These are phyloP conservation scores for Phaeodactylum tricornutum DNA, from an alignment of 108 stramenopile genomes.

Conservation along the genomic window DNA sequence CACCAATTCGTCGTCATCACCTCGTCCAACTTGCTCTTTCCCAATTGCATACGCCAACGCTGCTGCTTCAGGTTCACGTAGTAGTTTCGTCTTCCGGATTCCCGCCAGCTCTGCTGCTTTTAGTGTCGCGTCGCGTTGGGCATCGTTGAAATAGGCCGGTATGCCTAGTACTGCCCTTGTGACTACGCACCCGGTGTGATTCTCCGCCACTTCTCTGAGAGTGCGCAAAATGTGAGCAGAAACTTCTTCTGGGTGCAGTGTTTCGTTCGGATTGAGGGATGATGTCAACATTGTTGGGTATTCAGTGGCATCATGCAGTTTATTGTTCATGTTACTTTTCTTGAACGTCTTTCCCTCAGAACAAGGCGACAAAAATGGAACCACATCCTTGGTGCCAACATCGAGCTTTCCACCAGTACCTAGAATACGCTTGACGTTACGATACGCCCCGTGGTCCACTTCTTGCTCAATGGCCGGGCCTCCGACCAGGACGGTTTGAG, in stretches of 20 bases:
- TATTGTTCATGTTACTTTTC: conserved; percentile 23
- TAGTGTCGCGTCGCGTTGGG: conserved; percentile 78
- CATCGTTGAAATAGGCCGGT: conserved; percentile 93
- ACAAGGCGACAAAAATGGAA: conserved; percentile 48
- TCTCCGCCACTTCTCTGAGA: conserved; percentile 37
- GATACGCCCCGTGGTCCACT: conserved; percentile 33
- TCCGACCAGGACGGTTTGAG: conserved; percentile 26
- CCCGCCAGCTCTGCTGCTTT: conserved; percentile 78
- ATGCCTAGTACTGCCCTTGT: conserved; percentile 87
- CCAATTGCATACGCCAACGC: conserved; percentile 85
- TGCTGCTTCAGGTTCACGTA: conserved; percentile 94
- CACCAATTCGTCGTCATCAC: conserved; percentile 66
- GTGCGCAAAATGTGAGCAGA: conserved; percentile 64
- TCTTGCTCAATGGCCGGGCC: conserved; percentile 26
- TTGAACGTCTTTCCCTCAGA: conserved; percentile 27
- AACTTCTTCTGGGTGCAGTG: conserved; percentile 61
- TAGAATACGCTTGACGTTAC: conserved; percentile 77
- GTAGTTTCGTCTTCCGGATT: conserved; percentile 70
- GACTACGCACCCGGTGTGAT: conserved; percentile 32
- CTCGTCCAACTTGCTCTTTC: conserved; percentile 24
- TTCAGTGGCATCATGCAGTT: conserved; percentile 45
- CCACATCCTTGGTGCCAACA: conserved; percentile 33
- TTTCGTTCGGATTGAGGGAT: background rate
- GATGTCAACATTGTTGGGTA: conserved; percentile 45
- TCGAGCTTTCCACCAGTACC: conserved; percentile 57